Percentiles rank a stretch among this genome's conserved stretches.
These are phyloP conservation scores for Fusarium ramigenum DNA, from an alignment of 2,329 filamentous ascomycete species.

Conservation along the genomic window DNA sequence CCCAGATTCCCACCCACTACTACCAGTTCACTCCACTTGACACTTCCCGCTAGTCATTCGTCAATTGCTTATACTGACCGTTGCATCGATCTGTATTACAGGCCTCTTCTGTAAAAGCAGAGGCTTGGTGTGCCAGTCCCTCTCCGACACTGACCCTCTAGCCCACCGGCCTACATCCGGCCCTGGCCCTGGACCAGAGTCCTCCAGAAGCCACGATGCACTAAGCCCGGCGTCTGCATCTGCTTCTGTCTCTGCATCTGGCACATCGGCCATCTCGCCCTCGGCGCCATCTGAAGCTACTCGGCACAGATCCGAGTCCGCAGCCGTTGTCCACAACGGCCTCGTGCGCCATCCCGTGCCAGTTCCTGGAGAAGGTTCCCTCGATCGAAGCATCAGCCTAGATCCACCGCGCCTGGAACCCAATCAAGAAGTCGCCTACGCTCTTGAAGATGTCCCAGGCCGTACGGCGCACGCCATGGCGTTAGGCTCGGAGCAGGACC, in stretches of 20 bases:
- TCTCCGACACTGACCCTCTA: slow-evolving; percentile 33
- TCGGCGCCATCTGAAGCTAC: slow-evolving; percentile 16
- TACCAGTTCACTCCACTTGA: slow-evolving; percentile 3
- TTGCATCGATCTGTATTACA: slow-evolving; percentile 20
- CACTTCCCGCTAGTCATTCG: background rate
- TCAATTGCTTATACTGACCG: slow-evolving; percentile 15
- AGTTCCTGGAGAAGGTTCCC: background rate
- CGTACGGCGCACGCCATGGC: slow-evolving; percentile 58
- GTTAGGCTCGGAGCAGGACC: slow-evolving; percentile 57
- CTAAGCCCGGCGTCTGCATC: slow-evolving; percentile 18
- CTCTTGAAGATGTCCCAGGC: slow-evolving; percentile 54
- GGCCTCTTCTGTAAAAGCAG: slow-evolving; percentile 49
- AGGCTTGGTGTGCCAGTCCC: slow-evolving; percentile 47
- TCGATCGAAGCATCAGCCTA: background rate
- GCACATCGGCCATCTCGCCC: slow-evolving; percentile 22
- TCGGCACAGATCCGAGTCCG: slow-evolving; percentile 17
- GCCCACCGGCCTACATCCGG: background rate
- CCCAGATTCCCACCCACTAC: background rate
- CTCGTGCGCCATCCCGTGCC: slow-evolving; percentile 30
- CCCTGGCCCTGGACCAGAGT: background rate
- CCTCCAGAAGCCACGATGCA: background rate
- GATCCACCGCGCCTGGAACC: slow-evolving; percentile 10
- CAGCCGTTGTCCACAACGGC: slow-evolving; percentile 41
- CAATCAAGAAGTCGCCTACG: slow-evolving; percentile 39
- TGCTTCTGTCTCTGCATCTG: slow-evolving; percentile 18